phyloP scores from a whole-genome alignment of 1,284 basidiomycete species.

The Cryptococcus amylolentus region DNA sequence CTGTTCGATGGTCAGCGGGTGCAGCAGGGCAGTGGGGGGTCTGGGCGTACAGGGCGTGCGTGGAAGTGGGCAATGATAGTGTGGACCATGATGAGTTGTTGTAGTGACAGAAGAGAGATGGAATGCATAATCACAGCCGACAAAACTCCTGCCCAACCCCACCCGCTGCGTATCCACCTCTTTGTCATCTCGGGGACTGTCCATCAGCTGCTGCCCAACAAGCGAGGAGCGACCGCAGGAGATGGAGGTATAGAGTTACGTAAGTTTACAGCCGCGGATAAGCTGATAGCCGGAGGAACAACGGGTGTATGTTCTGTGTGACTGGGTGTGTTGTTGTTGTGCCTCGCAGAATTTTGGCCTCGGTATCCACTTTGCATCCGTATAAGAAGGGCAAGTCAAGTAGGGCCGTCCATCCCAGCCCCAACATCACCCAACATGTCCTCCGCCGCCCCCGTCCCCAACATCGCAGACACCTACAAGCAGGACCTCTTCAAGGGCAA shows the following conservation, averaged over 20 bases:
- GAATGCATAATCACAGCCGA: no score
- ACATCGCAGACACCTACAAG: slow-evolving; percentile 58
- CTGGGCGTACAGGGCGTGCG: slow-evolving; percentile 29
- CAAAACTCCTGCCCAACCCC: no score
- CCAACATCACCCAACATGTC: not conserved
- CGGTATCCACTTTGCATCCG: no score
- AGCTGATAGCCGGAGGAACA: no score
- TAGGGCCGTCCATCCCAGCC: not conserved
- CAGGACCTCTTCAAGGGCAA: slow-evolving; percentile 83
- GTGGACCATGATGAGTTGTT: slow-evolving; percentile 34
- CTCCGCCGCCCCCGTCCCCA: not conserved
- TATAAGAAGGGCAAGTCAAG: not conserved
- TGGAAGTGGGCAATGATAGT: slow-evolving; percentile 46
- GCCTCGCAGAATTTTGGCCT: not conserved
- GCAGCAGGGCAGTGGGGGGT: not conserved
- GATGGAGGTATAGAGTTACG: no score
- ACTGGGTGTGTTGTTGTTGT: not conserved
- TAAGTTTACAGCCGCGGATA: no score
- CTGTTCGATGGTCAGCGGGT: not conserved
- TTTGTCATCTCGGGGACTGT: no score
- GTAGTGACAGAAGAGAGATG: not conserved
- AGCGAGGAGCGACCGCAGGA: no score
- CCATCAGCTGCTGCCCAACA: no score
- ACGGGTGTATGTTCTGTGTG: no score
- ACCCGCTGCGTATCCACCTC: no score